Evolutionary conservation across 208 protist genomes (phyloP).

Genomic region (Trypanosomatidae sp.): DNA sequence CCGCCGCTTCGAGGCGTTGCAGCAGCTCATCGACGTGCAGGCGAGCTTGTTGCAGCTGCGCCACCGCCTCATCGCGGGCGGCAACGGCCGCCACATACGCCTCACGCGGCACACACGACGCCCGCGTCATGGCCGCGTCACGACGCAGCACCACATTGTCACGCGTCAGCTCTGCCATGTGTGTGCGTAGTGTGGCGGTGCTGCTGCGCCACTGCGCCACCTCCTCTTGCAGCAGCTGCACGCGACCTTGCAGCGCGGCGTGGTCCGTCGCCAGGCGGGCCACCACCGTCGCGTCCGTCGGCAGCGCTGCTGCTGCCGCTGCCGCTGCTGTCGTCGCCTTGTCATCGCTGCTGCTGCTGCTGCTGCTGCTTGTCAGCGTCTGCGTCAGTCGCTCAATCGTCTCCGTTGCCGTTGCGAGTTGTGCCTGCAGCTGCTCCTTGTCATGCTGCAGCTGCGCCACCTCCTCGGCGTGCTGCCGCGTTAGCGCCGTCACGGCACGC

Average conservation of each 20-base stretch:
- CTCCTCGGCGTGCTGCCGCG: no score
- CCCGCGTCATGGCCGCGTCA: slow-evolving; percentile 16
- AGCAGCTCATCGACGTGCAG: slow-evolving; percentile 15
- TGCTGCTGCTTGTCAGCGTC: no score
- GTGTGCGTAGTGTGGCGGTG: slow-evolving; percentile 8
- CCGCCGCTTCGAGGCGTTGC: slow-evolving; percentile 8
- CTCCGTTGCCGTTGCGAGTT: no score
- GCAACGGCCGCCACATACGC: slow-evolving; percentile 10
- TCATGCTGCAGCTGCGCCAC: no score
- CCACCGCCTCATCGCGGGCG: slow-evolving; percentile 13
- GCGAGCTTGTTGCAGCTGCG: slow-evolving; percentile 13
- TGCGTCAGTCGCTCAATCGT: no score
- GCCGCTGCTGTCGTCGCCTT: no score
- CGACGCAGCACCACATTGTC: slow-evolving; percentile 25
- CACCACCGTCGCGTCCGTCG: not conserved
- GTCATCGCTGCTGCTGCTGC: no score
- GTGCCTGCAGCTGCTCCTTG: no score
- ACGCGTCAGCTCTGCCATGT: slow-evolving; percentile 16
- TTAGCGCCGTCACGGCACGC: no score
- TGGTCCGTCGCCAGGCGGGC: not conserved
- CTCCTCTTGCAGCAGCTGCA: slow-evolving; percentile 23
- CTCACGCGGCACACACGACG: slow-evolving; percentile 18
- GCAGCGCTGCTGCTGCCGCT: no score
- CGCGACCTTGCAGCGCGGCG: slow-evolving; percentile 3
- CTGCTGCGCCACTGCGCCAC: slow-evolving; percentile 8